phyloP scores from a whole-genome alignment of 495 filamentous ascomycete genomes.

The Filosporella fistucella region DNA sequence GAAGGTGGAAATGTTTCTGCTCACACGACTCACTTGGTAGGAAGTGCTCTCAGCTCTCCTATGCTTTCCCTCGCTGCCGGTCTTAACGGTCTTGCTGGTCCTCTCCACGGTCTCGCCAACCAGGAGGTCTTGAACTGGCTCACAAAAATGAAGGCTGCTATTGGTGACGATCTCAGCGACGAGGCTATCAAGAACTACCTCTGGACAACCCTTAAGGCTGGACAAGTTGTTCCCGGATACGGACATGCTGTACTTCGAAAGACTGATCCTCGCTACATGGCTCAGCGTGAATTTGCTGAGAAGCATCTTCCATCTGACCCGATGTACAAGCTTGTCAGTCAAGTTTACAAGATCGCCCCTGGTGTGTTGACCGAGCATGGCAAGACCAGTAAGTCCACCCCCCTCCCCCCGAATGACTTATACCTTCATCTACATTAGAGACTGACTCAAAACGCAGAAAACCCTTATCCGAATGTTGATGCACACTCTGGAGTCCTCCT shows the following conservation, averaged over 20 bases:
- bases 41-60: conserved; percentile 92
- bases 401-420: no score
- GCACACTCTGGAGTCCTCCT: conserved; percentile 95
- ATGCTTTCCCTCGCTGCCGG: conserved; percentile 95
- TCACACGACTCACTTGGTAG: conserved; percentile 97
- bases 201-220: conserved; percentile 92
- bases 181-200: conserved; percentile 95
- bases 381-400: conserved; percentile 99
- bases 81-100: conserved; percentile 94
- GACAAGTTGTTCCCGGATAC: conserved; percentile 95
- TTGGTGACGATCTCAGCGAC: conserved; percentile 93
- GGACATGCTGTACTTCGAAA: conserved; percentile 98
- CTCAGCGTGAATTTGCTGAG: conserved; percentile 93
- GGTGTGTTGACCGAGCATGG: conserved; percentile 97
- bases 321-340: conserved; percentile 99
- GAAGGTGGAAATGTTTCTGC: conserved; percentile 98
- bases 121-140: conserved; percentile 99
- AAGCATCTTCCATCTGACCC: conserved; percentile 49
- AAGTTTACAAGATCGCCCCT: conserved; percentile 99
- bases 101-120: conserved; percentile 98
- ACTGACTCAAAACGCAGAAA: conserved; percentile 11
- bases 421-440: conserved; percentile 67
- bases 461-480: conserved; percentile 62
- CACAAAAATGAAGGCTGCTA: conserved; percentile 92
- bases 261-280: conserved; percentile 97